Evolutionary conservation across 805 yeast genomes (phyloP).

Genomic region (Grigorovia yakushimaensis): DNA sequence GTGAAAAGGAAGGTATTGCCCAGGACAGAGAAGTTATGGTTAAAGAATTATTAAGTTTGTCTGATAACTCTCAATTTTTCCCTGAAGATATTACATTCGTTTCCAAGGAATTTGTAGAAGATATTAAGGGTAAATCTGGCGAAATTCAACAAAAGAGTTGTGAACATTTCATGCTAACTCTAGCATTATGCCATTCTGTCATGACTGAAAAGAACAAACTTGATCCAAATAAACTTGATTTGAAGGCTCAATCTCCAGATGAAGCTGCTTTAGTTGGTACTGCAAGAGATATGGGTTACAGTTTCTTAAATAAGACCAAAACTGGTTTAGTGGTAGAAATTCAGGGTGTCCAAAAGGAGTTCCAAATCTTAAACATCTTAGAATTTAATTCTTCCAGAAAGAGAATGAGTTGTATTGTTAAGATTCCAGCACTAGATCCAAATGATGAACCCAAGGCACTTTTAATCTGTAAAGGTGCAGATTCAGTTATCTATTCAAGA

Average conservation of each 20-base stretch:
- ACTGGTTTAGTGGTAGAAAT: slow-evolving; percentile 56
- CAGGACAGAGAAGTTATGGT: slow-evolving; percentile 55
- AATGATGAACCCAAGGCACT: slow-evolving; percentile 49
- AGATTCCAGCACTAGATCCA: slow-evolving; percentile 43
- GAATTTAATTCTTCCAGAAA: slow-evolving; percentile 81
- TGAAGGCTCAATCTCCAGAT: slow-evolving; percentile 79
- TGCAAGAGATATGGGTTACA: slow-evolving; percentile 69
- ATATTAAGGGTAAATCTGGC: slow-evolving; percentile 40
- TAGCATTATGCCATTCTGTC: slow-evolving; percentile 75
- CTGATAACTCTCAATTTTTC: slow-evolving; percentile 33
- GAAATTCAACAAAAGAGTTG: slow-evolving; percentile 43
- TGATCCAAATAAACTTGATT: slow-evolving; percentile 43
- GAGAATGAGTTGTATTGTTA: slow-evolving; percentile 77
- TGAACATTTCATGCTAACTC: slow-evolving; percentile 67
- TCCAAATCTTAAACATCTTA: slow-evolving; percentile 57
- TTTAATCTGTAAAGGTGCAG: slow-evolving; percentile 78
- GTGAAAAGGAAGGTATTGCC: slow-evolving; percentile 44
- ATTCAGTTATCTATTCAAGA: slow-evolving; percentile 65
- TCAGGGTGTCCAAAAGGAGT: slow-evolving; percentile 63
- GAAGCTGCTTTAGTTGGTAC: slow-evolving; percentile 80
- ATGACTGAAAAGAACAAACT: slow-evolving; percentile 56
- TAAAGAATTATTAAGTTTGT: slow-evolving; percentile 31
- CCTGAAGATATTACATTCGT: slow-evolving; percentile 62
- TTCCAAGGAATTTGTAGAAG: slow-evolving; percentile 56
- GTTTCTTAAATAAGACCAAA: slow-evolving; percentile 56